These are phyloP conservation scores for Trichosanthes cucumerina DNA, from an alignment of 306 rosid genomes.

Conservation along the genomic window DNA sequence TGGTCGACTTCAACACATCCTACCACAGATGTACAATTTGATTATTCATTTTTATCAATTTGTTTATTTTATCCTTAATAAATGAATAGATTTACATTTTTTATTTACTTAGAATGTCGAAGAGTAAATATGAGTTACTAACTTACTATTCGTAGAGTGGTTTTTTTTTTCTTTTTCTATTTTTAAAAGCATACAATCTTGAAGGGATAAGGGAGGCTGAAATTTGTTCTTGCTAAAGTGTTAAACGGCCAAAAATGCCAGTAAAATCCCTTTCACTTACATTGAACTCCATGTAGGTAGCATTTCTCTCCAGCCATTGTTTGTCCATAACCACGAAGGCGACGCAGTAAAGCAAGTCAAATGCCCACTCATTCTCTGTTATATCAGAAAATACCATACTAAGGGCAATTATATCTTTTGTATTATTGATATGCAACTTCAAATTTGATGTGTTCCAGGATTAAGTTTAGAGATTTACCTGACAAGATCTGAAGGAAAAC, in stretches of 20 bases:
- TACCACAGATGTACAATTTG: slow-evolving; percentile 13
- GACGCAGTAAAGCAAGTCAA: slow-evolving; percentile 80
- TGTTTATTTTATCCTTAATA: background rate
- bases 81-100: background rate
- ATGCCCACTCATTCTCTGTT: slow-evolving; percentile 81
- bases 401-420: background rate
- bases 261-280: slow-evolving; percentile 16
- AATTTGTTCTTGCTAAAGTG: slow-evolving; percentile 16
- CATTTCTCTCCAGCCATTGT: slow-evolving; percentile 75
- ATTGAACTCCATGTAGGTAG: slow-evolving; percentile 87
- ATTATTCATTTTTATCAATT: background rate
- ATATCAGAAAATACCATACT: background rate
- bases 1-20: slow-evolving; percentile 67
- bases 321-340: slow-evolving; percentile 82
- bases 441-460: background rate
- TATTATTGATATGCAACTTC: background rate
- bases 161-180: background rate
- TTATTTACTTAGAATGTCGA: background rate
- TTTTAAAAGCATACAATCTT: background rate
- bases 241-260: background rate
- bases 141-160: background rate
- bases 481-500: slow-evolving; percentile 75
- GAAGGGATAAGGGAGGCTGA: background rate
- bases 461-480: slow-evolving; percentile 32
- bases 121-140: background rate